phyloP scores from a whole-genome alignment of 2,329 filamentous ascomycete species.

The Botryotinia convoluta region DNA sequence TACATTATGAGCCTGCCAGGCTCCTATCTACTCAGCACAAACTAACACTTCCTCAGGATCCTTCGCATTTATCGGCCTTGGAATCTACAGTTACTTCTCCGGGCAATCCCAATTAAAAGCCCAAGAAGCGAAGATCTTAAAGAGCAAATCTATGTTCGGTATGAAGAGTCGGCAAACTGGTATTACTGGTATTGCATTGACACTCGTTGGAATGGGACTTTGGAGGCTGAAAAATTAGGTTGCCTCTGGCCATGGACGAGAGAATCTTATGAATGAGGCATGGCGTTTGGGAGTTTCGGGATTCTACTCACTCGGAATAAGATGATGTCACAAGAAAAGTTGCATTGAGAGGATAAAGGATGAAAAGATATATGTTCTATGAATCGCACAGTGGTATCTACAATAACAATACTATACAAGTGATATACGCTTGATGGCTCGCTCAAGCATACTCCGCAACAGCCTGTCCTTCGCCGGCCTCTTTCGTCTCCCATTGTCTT shows the following conservation, averaged over 20 bases:
- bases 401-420: slow-evolving; percentile 11
- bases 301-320: not conserved
- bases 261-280: not conserved
- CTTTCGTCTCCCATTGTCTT: slow-evolving; percentile 27
- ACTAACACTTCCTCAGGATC: slow-evolving; percentile 52
- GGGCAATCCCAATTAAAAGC: slow-evolving; percentile 69
- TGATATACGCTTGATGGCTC: not conserved
- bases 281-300: not conserved
- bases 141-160: slow-evolving; percentile 68
- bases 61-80: slow-evolving; percentile 71
- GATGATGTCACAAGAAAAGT: not conserved
- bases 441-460: slow-evolving; percentile 15
- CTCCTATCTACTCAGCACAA: not conserved
- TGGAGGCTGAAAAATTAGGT: slow-evolving; percentile 47
- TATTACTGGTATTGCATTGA: slow-evolving; percentile 65
- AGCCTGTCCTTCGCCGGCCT: slow-evolving; percentile 14
- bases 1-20: not conserved
- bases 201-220: slow-evolving; percentile 66
- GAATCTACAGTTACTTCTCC: slow-evolving; percentile 73
- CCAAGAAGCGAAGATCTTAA: slow-evolving; percentile 63
- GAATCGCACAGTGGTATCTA: not conserved
- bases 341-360: not conserved
- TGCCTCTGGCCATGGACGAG: not conserved
- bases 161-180: slow-evolving; percentile 68
- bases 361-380: not conserved